Percentiles rank a stretch among this genome's conserved stretches.
Evolutionary conservation across 106 monocot species (phyloP).

Genomic region (Dioscorea zingiberensis): DNA sequence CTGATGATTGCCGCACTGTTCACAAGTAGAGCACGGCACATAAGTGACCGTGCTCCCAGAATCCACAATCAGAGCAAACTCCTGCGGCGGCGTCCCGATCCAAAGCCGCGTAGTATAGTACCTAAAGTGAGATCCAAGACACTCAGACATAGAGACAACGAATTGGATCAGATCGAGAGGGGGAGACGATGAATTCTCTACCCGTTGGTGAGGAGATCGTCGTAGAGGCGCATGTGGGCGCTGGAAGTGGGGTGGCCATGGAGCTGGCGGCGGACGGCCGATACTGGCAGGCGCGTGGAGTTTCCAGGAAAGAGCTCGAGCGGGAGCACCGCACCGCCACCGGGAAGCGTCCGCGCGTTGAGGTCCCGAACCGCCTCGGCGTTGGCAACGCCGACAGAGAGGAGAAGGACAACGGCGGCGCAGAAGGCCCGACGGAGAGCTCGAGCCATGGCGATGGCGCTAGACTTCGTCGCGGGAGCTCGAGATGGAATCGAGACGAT

Average conservation of each 20-base stretch:
- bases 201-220: slow-evolving; percentile 87
- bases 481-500: too few species aligned
- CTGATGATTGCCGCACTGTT: slow-evolving; percentile 69
- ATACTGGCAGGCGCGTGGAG: slow-evolving; percentile 18
- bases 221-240: slow-evolving; percentile 64
- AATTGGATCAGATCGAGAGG: background rate
- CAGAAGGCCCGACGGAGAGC: too few species aligned
- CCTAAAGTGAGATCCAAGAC: slow-evolving; percentile 17
- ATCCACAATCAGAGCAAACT: slow-evolving; percentile 71
- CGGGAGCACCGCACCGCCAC: slow-evolving; percentile 37
- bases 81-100: slow-evolving; percentile 69
- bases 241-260: slow-evolving; percentile 22
- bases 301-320: slow-evolving; percentile 39
- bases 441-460: too few species aligned
- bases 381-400: background rate
- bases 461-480: too few species aligned
- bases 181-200: slow-evolving; percentile 3
- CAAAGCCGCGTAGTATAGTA: slow-evolving; percentile 62
- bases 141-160: background rate
- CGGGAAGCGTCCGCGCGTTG: background rate
- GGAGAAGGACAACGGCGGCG: slow-evolving; percentile 4
- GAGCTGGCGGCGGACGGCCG: slow-evolving; percentile 14
- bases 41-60: slow-evolving; percentile 73
- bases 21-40: slow-evolving; percentile 62
- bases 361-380: slow-evolving; percentile 1